These are phyloP conservation scores for Dothistroma septosporum DNA, from an alignment of 2,329 filamentous ascomycete species.

Conservation along the genomic window DNA sequence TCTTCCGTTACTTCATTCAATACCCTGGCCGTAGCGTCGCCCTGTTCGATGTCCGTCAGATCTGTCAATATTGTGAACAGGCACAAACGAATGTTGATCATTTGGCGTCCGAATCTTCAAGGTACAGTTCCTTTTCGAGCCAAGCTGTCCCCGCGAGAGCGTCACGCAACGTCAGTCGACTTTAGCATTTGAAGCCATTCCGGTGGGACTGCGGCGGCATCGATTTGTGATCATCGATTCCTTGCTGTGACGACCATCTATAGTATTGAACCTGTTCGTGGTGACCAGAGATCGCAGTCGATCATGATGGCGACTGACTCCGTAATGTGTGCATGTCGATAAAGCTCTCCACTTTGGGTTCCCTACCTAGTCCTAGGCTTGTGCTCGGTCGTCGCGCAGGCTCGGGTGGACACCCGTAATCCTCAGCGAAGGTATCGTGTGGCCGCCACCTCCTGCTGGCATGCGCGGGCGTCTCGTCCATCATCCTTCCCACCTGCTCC, in stretches of 20 bases:
- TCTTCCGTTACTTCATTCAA: not conserved
- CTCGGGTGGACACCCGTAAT: slow-evolving; percentile 11
- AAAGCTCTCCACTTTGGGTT: slow-evolving; percentile 15
- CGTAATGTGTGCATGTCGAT: slow-evolving; percentile 16
- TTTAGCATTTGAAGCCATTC: too few relatives aligned
- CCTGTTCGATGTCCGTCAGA: not conserved
- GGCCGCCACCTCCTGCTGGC: slow-evolving; percentile 32
- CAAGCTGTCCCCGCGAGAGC: not conserved
- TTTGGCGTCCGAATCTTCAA: too few relatives aligned
- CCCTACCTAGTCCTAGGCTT: not conserved
- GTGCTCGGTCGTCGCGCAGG: not conserved
- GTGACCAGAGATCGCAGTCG: too few relatives aligned
- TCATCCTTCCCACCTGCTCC: slow-evolving; percentile 34
- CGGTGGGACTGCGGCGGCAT: too few relatives aligned
- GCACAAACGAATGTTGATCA: too few relatives aligned
- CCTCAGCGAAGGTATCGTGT: slow-evolving; percentile 30
- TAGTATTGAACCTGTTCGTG: too few relatives aligned
- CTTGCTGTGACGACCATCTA: too few relatives aligned
- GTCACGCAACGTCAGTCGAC: too few relatives aligned
- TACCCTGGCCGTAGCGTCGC: not conserved
- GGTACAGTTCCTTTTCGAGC: not conserved
- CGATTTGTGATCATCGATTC: too few relatives aligned
- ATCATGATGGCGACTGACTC: not conserved
- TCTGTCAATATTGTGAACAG: not conserved
- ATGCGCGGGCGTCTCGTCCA: slow-evolving; percentile 48